These are phyloP conservation scores for Lachancea sp. DNA, from an alignment of 805 yeast genomes.

Conservation along the genomic window DNA sequence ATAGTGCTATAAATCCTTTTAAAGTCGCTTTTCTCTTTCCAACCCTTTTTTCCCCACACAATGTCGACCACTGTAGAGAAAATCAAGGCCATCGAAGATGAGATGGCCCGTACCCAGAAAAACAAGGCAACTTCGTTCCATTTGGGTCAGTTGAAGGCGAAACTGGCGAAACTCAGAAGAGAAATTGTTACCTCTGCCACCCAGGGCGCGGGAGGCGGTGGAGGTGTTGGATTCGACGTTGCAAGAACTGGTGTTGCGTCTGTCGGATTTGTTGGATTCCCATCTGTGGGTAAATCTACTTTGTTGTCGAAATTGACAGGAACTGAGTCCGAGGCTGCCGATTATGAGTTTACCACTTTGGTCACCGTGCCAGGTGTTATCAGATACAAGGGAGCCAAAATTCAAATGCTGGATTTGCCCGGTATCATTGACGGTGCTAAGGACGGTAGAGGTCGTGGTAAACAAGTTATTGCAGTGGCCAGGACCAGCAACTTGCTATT, in stretches of 20 bases:
- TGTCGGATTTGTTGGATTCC: constrained; percentile 97
- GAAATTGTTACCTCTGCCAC: constrained; percentile 71
- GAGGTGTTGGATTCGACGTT: constrained; percentile 95
- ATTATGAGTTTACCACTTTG: constrained; percentile 93
- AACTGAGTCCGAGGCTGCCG: constrained; percentile 96
- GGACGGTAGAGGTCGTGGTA: constrained; percentile 89
- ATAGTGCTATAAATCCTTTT: not conserved
- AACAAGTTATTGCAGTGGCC: constrained; percentile 98
- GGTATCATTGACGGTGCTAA: constrained; percentile 90
- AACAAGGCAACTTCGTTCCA: constrained; percentile 97
- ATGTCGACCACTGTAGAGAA: constrained; percentile 68
- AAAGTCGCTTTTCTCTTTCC: not conserved
- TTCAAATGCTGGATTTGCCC: constrained; percentile 90
- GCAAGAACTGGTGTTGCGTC: constrained; percentile 98
- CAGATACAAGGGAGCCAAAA: constrained; percentile 92
- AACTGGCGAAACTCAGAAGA: constrained; percentile 88
- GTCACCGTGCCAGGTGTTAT: constrained; percentile 97
- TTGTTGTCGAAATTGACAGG: constrained; percentile 85
- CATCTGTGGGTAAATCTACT: constrained; percentile 86
- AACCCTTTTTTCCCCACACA: not conserved
- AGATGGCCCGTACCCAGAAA: constrained; percentile 96
- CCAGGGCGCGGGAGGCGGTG: constrained; percentile 84
- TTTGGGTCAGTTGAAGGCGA: constrained; percentile 95
- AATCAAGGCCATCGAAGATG: constrained; percentile 87
- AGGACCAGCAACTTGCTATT: constrained; percentile 91